These are phyloP conservation scores for Marchantia paleacea DNA, from an alignment of 225 moss, liverwort and hornwort species.

Conservation along the genomic window DNA sequence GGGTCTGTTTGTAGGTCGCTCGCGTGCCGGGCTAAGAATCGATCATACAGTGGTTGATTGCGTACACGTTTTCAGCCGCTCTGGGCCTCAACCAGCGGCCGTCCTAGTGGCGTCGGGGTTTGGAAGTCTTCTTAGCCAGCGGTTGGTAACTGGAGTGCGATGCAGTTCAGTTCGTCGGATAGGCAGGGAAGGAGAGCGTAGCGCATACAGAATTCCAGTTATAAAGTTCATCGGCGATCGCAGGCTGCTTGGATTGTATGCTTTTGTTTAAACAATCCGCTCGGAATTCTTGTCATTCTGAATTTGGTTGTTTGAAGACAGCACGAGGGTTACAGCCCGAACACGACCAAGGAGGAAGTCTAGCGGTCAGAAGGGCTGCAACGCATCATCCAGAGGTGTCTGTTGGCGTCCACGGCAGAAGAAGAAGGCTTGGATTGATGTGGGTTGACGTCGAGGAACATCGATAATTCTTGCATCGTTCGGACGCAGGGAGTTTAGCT, in stretches of 20 bases:
- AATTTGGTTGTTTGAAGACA: background rate
- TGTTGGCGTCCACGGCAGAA: too few species aligned
- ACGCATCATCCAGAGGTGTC: too few species aligned
- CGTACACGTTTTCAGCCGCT: constrained; percentile 9
- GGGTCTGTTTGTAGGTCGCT: background rate
- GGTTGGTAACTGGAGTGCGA: background rate
- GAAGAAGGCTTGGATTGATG: too few species aligned
- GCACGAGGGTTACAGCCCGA: background rate
- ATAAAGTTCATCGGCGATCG: background rate
- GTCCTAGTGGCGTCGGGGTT: background rate
- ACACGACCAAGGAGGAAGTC: too few species aligned
- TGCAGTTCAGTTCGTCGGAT: background rate
- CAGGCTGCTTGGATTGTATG: background rate
- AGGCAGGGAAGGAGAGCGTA: background rate
- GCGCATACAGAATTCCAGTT: background rate
- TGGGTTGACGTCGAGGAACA: too few species aligned
- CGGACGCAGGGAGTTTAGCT: too few species aligned
- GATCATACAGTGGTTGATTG: constrained; percentile 8
- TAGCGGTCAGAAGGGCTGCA: too few species aligned
- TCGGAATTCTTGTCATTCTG: background rate
- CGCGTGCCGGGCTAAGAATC: constrained; percentile 2
- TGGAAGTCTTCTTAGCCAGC: background rate
- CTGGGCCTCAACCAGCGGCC: background rate
- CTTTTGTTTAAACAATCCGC: background rate
- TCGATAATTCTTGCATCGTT: too few species aligned